Conservation (phyloP, 2,329 filamentous ascomycete genomes). For the Nigrograna mackinnonii region DNA sequence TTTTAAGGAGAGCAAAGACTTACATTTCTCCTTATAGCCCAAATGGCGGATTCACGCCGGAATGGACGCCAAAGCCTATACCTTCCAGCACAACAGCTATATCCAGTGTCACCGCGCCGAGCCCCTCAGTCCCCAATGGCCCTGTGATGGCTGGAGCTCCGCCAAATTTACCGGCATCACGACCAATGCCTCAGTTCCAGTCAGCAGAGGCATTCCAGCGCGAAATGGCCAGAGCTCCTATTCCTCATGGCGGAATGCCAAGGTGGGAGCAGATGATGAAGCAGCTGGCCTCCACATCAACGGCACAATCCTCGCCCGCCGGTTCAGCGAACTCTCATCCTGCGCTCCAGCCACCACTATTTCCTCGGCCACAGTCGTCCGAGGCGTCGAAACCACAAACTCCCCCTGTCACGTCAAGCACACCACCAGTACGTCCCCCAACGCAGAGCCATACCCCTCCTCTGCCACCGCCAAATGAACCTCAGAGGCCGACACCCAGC, state of each 20-base stretch:
- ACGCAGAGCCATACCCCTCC: slow-evolving; percentile 18
- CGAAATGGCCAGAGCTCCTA: slow-evolving; percentile 35
- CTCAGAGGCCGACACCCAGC: slow-evolving; percentile 32
- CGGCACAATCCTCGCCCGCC: slow-evolving; percentile 3
- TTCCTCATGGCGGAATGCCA: slow-evolving; percentile 20
- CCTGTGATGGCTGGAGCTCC: slow-evolving; percentile 12
- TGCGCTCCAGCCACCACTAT: slow-evolving; percentile 4
- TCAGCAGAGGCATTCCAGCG: slow-evolving; percentile 49
- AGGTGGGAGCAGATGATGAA: slow-evolving; percentile 41
- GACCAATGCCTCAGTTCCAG: slow-evolving; percentile 45
- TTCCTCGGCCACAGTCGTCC: slow-evolving; percentile 18
- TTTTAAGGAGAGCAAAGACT: slow-evolving; percentile 47
- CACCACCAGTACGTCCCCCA: slow-evolving; percentile 9
- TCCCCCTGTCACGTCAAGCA: slow-evolving; percentile 4
- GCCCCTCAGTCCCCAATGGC: slow-evolving; percentile 8
- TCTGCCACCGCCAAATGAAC: slow-evolving; percentile 17
- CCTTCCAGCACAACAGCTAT: slow-evolving; percentile 6
- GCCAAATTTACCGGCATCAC: slow-evolving; percentile 17
- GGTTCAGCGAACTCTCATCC: not conserved
- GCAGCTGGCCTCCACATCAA: slow-evolving; percentile 25
- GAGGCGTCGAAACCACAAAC: slow-evolving; percentile 7
- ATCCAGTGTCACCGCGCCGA: slow-evolving; percentile 17
- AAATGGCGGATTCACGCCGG: slow-evolving; percentile 44
- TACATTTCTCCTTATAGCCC: slow-evolving; percentile 52
- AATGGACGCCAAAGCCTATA: slow-evolving; percentile 40